Conservation (phyloP, 768 basidiomycete genomes). For the Trametes cubensis region DNA sequence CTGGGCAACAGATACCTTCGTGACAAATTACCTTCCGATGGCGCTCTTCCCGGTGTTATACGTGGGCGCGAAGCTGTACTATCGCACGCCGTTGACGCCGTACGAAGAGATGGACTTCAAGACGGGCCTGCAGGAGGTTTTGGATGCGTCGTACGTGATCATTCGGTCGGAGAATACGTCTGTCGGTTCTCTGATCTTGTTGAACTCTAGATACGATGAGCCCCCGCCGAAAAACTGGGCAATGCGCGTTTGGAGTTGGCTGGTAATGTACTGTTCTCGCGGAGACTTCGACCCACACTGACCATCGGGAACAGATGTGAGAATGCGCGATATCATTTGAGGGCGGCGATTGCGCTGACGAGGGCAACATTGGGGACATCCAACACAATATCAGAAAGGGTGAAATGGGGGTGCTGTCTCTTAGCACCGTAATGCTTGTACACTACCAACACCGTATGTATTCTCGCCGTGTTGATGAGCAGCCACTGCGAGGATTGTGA, state of each 20-base stretch:
- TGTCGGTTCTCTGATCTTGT: background rate
- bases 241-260: conserved; percentile 39
- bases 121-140: conserved; percentile 41
- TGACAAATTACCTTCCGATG: conserved; percentile 47
- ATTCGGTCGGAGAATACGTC: background rate
- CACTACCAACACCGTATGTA: too few relatives aligned
- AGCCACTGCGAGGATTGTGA: too few relatives aligned
- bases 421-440: too few relatives aligned
- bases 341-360: too few relatives aligned
- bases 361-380: too few relatives aligned
- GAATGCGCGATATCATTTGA: too few relatives aligned
- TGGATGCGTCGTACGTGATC: conserved; percentile 34
- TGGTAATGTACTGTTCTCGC: conserved; percentile 31
- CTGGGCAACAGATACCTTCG: conserved; percentile 43
- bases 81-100: conserved; percentile 14
- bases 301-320: background rate
- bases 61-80: conserved; percentile 31
- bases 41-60: conserved; percentile 52
- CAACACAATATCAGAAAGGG: too few relatives aligned
- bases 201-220: conserved; percentile 32
- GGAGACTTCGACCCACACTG: background rate
- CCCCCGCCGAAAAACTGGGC: conserved; percentile 37
- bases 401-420: too few relatives aligned
- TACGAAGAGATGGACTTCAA: conserved; percentile 49
- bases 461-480: too few relatives aligned